A percentile compares a stretch with the other conserved stretches of the same genome.
phyloP scores from a whole-genome alignment of 495 filamentous ascomycete genomes.

The Chaetomium fimeti region DNA sequence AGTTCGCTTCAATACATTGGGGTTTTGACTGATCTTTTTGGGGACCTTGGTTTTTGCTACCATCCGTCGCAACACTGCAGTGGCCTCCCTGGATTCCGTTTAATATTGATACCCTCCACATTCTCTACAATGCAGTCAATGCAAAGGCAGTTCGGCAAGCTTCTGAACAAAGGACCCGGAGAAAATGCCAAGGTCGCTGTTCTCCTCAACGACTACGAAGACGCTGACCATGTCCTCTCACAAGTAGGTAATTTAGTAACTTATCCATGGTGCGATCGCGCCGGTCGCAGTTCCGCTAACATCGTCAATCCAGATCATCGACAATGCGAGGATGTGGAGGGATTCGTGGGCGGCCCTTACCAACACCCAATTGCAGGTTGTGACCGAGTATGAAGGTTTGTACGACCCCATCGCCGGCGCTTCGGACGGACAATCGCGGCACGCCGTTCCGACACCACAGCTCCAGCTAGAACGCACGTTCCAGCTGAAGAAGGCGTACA shows the following conservation, averaged over 20 bases:
- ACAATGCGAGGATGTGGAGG: constrained; percentile 76
- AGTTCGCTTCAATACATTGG: background rate
- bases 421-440: constrained; percentile 51
- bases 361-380: constrained; percentile 65
- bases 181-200: constrained; percentile 77
- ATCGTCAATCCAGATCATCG: constrained; percentile 62
- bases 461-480: constrained; percentile 64
- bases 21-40: background rate
- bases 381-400: constrained; percentile 70
- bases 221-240: constrained; percentile 74
- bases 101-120: background rate
- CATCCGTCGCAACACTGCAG: background rate
- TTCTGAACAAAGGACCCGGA: constrained; percentile 65
- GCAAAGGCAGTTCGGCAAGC: constrained; percentile 70
- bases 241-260: constrained; percentile 51
- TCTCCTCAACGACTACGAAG: constrained; percentile 78
- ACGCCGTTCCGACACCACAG: constrained; percentile 62
- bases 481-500: constrained; percentile 65
- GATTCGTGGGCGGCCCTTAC: constrained; percentile 81
- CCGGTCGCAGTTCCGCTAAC: constrained; percentile 15
- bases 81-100: background rate
- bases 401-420: constrained; percentile 79
- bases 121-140: constrained; percentile 69
- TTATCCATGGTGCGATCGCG: background rate
- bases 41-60: background rate